Percentiles rank a stretch among this genome's conserved stretches.
phyloP scores from a whole-genome alignment of 305 asterid genomes.

The Salvia sclarea region DNA sequence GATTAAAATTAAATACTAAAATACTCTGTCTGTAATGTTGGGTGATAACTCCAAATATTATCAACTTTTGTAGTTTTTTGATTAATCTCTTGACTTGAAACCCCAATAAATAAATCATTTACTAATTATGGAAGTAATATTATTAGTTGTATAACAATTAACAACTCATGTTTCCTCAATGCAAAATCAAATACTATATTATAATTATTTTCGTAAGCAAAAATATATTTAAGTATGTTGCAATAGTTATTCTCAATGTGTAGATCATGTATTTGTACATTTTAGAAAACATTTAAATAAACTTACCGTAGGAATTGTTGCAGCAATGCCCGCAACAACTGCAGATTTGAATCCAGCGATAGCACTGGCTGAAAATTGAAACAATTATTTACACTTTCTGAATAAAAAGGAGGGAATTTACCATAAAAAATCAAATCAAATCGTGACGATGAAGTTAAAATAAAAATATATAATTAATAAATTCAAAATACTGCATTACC shows the following conservation, averaged over 20 bases:
- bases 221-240: no score
- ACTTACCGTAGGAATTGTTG: conserved; percentile 33
- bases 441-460: background rate
- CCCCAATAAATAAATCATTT: no score
- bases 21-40: no score
- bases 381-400: background rate
- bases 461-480: background rate
- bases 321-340: conserved; percentile 18
- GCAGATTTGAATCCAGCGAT: conserved; percentile 33
- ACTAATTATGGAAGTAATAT: no score
- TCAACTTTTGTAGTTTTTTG: no score
- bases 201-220: no score
- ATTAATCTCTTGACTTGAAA: no score
- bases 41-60: no score
- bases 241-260: background rate
- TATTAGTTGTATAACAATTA: no score
- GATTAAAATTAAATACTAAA: no score
- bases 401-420: background rate
- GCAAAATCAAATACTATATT: no score
- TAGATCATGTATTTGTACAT: background rate
- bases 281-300: background rate
- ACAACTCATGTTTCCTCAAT: no score
- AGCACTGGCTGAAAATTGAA: conserved; percentile 25
- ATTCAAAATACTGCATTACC: conserved; percentile 1
- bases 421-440: background rate